Conservation (phyloP, 257 asterid genomes). For the Capsicum pubescens region DNA sequence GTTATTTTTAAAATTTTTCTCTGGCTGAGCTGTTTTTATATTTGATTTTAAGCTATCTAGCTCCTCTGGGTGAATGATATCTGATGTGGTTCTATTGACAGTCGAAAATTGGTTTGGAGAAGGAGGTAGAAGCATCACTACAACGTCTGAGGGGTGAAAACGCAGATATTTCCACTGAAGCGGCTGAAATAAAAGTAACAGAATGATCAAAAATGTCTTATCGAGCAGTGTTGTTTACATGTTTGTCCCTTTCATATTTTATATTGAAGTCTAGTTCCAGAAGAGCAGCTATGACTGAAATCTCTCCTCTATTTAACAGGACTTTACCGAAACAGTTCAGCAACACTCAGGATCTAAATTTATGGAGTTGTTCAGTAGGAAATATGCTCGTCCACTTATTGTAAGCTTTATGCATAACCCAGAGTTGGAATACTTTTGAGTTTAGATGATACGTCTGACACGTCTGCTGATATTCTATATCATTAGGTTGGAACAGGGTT, state of each 20-base stretch:
- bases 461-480: background rate
- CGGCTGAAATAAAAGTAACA: slow-evolving; percentile 41
- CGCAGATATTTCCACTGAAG: slow-evolving; percentile 44
- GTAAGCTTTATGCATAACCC: slow-evolving; percentile 33
- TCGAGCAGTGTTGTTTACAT: background rate
- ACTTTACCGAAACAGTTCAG: slow-evolving; percentile 31
- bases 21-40: background rate
- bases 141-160: slow-evolving; percentile 39
- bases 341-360: slow-evolving; percentile 35
- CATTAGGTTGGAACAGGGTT: slow-evolving; percentile 42
- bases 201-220: background rate
- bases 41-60: background rate
- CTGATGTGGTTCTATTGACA: background rate
- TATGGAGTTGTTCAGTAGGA: slow-evolving; percentile 37
- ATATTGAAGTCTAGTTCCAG: background rate
- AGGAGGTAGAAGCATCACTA: slow-evolving; percentile 39
- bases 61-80: background rate
- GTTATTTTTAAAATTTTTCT: background rate
- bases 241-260: background rate
- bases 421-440: background rate
- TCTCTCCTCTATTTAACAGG: slow-evolving; percentile 32
- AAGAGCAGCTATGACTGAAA: background rate
- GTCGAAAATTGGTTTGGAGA: slow-evolving; percentile 41
- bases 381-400: slow-evolving; percentile 43
- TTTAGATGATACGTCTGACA: slow-evolving; percentile 7